Evolutionary conservation across 176 grass and related monocot species (phyloP).

Genomic region (Carex littledalei): DNA sequence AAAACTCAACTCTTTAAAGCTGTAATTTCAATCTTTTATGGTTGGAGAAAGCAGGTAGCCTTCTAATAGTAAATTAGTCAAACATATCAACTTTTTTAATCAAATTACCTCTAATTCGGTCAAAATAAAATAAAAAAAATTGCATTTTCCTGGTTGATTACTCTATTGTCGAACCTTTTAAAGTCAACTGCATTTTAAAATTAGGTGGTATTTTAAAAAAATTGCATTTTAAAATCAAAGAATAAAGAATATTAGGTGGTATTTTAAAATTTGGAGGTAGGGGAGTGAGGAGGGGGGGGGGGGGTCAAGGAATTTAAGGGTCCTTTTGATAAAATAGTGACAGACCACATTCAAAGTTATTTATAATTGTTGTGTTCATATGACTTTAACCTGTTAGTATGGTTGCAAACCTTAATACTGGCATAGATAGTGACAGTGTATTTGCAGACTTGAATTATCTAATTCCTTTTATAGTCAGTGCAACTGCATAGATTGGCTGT

Average conservation of each 20-base stretch:
- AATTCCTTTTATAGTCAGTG: slow-evolving; percentile 55
- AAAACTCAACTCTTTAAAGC: not conserved
- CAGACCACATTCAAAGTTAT: not conserved
- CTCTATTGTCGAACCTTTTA: slow-evolving; percentile 6
- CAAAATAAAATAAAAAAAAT: slow-evolving; percentile 10
- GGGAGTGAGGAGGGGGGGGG: too few species aligned
- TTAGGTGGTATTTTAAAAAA: not conserved
- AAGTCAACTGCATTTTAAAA: not conserved
- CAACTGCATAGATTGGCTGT: slow-evolving; percentile 79
- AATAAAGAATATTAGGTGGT: not conserved
- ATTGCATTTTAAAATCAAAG: too few species aligned
- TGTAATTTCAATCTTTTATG: not conserved
- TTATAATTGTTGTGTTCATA: not conserved
- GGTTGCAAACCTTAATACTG: not conserved
- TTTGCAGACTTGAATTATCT: not conserved
- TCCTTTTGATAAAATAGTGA: too few species aligned
- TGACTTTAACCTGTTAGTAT: not conserved
- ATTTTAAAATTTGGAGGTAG: not conserved
- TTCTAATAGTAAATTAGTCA: not conserved
- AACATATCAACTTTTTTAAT: not conserved
- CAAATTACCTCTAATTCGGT: not conserved
- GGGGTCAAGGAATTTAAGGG: too few species aligned
- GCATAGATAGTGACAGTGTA: not conserved
- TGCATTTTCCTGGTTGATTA: slow-evolving; percentile 15
- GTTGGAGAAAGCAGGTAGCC: not conserved